Base-by-base conservation (phyloP, 2,329 filamentous ascomycete genomes). In the Ophiostoma australiae region DNA sequence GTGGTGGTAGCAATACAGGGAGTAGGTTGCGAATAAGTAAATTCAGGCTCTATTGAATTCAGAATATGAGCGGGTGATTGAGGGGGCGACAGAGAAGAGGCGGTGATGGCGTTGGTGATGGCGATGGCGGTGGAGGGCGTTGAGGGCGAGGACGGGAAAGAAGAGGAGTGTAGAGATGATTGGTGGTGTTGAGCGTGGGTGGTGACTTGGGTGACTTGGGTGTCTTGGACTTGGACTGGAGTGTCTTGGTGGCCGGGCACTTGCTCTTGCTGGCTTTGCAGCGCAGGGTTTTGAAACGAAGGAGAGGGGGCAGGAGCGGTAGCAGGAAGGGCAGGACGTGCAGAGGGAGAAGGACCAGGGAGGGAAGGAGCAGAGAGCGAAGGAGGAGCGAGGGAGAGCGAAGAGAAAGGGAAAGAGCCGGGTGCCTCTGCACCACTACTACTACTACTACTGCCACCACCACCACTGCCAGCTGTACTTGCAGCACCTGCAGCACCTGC, bases 241-340 rank as follows among this genome's bases (percentile, higher is more conserved):
- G 10, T 70, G 70, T 67, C 69, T 72, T 39, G 67, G 41, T 17
- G 27, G 58, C 31, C 23, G 70, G 39, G 20, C 27, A 63, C 58
- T 17, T 63, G 33, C 33, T 65, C 15, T 33, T 37, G 61, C 31
- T 37, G 31, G n/a, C 17, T 65, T 37, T 65, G 31, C 61, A 65
- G 61, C 17, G 17, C 63, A 52, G 69, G 55, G 37, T 37, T 71
- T 67, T 72, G 72, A 73, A 73, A 73, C 72, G 63, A 27, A 48
- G 44, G 35, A 52, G 17, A 31, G 27, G 41, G 15, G 52, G 39
- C 13, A 27, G 41, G 17, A 48, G 55, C 23, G 63, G 52, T 33
- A 27, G 8, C 41, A 68, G 68, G 69, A 67, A 8, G 65, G 61
- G 23, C 8, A 37, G 55, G 4, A 35, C 20, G 35, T n/a, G 6